Percentiles rank a stretch among this genome's conserved stretches.
Evolutionary conservation across 257 asterid species (phyloP).

Genomic region (Gentiana dahurica): DNA sequence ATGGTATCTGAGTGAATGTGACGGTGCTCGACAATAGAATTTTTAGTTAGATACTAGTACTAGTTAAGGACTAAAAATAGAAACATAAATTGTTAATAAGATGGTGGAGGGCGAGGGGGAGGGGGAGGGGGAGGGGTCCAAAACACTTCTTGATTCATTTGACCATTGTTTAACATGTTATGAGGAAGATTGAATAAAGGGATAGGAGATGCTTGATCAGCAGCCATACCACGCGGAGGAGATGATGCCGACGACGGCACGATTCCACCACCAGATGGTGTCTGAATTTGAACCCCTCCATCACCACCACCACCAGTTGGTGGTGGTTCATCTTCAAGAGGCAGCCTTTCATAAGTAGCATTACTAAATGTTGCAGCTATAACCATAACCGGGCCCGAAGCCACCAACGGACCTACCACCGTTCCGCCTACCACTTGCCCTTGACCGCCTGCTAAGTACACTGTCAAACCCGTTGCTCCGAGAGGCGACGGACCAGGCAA

Average conservation of each 20-base stretch:
- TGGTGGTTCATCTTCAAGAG: slow-evolving; percentile 37
- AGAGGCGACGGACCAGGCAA: slow-evolving; percentile 59
- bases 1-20: too few species aligned
- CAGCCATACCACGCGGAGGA: slow-evolving; percentile 20
- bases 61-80: too few species aligned
- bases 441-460: slow-evolving; percentile 69
- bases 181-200: slow-evolving; percentile 34
- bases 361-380: slow-evolving; percentile 64
- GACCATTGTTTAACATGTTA: slow-evolving; percentile 42
- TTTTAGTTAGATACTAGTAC: too few species aligned
- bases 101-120: slow-evolving; percentile 15
- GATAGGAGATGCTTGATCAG: slow-evolving; percentile 16
- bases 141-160: slow-evolving; percentile 44
- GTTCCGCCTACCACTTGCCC: slow-evolving; percentile 79
- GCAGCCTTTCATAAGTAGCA: slow-evolving; percentile 64
- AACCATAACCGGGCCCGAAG: slow-evolving; percentile 81
- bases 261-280: slow-evolving; percentile 8
- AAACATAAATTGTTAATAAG: too few species aligned
- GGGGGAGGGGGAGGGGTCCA: slow-evolving; percentile 53
- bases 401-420: slow-evolving; percentile 46
- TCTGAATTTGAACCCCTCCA: slow-evolving; percentile 9
- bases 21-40: too few species aligned
- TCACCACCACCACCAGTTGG: slow-evolving; percentile 2
- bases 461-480: slow-evolving; percentile 47
- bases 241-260: not conserved